Evolutionary conservation across 495 filamentous ascomycete genomes (phyloP).

Genomic region (Thermochaetoides thermophila): DNA sequence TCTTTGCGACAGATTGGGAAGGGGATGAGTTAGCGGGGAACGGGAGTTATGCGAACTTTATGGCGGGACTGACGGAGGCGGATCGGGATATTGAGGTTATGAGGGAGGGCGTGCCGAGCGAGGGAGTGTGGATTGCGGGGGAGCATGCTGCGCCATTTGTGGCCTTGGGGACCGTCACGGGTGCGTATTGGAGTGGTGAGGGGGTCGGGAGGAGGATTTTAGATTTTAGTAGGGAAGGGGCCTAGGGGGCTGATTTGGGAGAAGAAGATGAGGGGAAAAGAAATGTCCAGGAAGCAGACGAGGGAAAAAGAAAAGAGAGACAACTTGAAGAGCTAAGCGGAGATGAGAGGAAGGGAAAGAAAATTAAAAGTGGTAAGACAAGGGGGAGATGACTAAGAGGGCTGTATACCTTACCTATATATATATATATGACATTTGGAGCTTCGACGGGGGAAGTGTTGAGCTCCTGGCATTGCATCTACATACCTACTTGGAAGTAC

Average conservation of each 20-base stretch:
- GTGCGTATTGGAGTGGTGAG: conserved; percentile 89
- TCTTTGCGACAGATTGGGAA: conserved; percentile 66
- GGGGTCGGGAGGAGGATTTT: conserved; percentile 51
- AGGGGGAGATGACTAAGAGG: no score
- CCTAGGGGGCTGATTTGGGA: background rate
- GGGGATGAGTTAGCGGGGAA: conserved; percentile 70
- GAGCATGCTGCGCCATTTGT: conserved; percentile 91
- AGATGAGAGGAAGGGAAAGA: no score
- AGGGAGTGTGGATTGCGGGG: conserved; percentile 79
- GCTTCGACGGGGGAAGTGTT: no score
- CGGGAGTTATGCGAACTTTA: conserved; percentile 88
- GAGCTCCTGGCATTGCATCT: no score
- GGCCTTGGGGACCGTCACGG: conserved; percentile 72
- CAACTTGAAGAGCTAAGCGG: no score
- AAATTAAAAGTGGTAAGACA: no score
- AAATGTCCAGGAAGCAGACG: no score
- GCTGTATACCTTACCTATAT: no score
- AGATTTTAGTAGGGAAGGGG: conserved; percentile 11
- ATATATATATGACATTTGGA: no score
- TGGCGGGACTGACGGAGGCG: conserved; percentile 55
- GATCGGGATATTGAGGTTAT: conserved; percentile 60
- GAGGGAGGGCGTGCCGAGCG: conserved; percentile 50
- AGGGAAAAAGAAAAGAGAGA: background rate
- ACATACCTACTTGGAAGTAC: no score
- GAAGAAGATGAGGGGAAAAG: background rate